These are phyloP conservation scores for Suhomyces bribrorum DNA, from an alignment of 1,139 yeast genomes.

Conservation along the genomic window DNA sequence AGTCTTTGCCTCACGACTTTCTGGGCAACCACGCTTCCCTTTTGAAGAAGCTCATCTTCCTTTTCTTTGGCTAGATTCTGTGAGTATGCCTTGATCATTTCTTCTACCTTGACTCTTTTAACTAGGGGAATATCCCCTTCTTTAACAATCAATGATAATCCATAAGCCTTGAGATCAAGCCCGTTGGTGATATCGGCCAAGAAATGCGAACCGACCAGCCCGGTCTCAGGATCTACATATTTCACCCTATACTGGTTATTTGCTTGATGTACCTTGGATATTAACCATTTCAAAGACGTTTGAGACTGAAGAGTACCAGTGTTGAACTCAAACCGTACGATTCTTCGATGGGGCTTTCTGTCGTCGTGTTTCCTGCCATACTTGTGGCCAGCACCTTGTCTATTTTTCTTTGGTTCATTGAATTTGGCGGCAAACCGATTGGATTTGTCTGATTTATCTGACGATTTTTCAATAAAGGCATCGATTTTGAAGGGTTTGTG, in stretches of 20 bases:
- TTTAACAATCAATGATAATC: conserved; percentile 30
- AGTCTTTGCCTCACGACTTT: conserved; percentile 31
- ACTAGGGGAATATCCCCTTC: conserved; percentile 31
- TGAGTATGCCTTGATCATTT: conserved; percentile 37
- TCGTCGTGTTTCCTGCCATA: conserved; percentile 6
- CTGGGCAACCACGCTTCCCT: conserved; percentile 38
- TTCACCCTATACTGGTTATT: conserved; percentile 30
- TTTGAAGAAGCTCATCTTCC: conserved; percentile 34
- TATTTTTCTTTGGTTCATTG: conserved; percentile 3
- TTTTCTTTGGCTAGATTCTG: conserved; percentile 35
- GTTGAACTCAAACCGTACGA: conserved; percentile 18
- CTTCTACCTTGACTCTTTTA: conserved; percentile 27
- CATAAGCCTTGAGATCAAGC: conserved; percentile 32
- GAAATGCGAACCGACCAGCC: conserved; percentile 21
- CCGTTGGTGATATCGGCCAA: conserved; percentile 34
- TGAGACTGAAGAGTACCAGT: conserved; percentile 27
- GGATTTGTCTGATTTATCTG: conserved; percentile 5
- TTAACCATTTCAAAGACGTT: conserved; percentile 33
- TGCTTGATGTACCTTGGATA: conserved; percentile 26
- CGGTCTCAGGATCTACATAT: conserved; percentile 26
- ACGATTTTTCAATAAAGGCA: conserved; percentile 5
- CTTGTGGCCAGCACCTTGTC: background rate
- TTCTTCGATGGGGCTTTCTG: conserved; percentile 13
- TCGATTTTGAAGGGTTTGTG: conserved; percentile 8
- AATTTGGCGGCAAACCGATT: conserved; percentile 15